Percentiles rank a stretch among this genome's conserved stretches.
Evolutionary conservation across 352 stramenopile genomes (phyloP).

Genomic region (Globisporangium lucens): DNA sequence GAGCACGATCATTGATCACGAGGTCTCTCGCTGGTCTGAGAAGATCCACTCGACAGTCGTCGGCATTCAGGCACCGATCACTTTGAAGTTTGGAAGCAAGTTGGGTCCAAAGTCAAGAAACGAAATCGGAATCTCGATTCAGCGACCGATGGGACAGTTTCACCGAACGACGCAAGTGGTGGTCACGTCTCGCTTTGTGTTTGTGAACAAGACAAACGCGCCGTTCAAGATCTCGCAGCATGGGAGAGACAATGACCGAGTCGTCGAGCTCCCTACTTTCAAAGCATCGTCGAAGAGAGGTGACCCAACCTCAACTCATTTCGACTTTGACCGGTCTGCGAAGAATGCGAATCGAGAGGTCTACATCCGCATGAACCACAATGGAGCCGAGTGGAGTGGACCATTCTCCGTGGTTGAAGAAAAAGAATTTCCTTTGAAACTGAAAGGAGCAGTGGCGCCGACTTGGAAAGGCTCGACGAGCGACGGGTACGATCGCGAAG

Average conservation of each 20-base stretch:
- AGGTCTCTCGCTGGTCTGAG: slow-evolving; percentile 82
- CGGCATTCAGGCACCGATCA: slow-evolving; percentile 79
- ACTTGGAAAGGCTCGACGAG: slow-evolving; percentile 45
- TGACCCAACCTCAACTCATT: slow-evolving; percentile 39
- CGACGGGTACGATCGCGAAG: slow-evolving; percentile 33
- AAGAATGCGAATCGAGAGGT: slow-evolving; percentile 52
- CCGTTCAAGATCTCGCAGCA: slow-evolving; percentile 79
- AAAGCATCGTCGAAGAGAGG: slow-evolving; percentile 30
- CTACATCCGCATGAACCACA: slow-evolving; percentile 75
- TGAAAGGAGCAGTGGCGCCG: slow-evolving; percentile 53
- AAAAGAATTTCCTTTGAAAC: slow-evolving; percentile 81
- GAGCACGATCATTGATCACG: slow-evolving; percentile 81
- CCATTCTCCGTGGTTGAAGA: slow-evolving; percentile 80
- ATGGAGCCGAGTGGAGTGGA: slow-evolving; percentile 75
- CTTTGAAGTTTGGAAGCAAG: slow-evolving; percentile 71
- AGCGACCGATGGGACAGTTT: slow-evolving; percentile 82
- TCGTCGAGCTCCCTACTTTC: slow-evolving; percentile 50
- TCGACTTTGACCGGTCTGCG: slow-evolving; percentile 67
- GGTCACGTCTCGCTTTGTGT: slow-evolving; percentile 81
- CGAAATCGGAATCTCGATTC: slow-evolving; percentile 85
- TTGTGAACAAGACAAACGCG: slow-evolving; percentile 80
- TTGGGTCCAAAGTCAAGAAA: slow-evolving; percentile 62
- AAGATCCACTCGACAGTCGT: slow-evolving; percentile 86
- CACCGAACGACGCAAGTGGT: slow-evolving; percentile 86
- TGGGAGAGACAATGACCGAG: slow-evolving; percentile 52